Conservation (phyloP, 2,329 filamentous ascomycete genomes). For the Beauveria asiatica region DNA sequence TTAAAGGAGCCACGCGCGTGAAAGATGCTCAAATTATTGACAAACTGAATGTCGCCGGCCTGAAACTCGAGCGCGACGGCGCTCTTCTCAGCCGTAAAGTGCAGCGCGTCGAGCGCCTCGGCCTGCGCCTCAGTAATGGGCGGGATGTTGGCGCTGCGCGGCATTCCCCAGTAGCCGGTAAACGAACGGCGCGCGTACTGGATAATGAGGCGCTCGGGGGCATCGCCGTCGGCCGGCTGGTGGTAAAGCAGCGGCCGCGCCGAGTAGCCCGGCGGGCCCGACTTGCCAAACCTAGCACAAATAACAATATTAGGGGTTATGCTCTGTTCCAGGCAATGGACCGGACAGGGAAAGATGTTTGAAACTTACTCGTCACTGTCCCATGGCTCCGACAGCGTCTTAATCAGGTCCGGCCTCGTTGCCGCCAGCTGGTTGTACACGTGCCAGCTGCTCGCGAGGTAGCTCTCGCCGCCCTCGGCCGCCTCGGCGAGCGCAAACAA, state of each 20-base stretch:
- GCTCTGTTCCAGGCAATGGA: too few relatives aligned
- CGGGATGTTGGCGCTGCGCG: slow-evolving; percentile 45
- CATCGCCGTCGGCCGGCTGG: slow-evolving; percentile 35
- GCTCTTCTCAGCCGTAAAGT: slow-evolving; percentile 39
- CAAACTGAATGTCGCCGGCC: slow-evolving; percentile 45
- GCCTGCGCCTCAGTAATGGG: slow-evolving; percentile 45
- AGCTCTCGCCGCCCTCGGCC: slow-evolving; percentile 46
- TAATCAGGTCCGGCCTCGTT: slow-evolving; percentile 50
- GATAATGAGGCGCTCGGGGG: slow-evolving; percentile 46
- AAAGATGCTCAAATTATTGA: slow-evolving; percentile 47
- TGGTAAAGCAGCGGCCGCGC: slow-evolving; percentile 47
- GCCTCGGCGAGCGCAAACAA: slow-evolving; percentile 47
- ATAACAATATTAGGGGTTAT: neutral
- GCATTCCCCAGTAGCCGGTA: slow-evolving; percentile 47
- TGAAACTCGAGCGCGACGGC: slow-evolving; percentile 37
- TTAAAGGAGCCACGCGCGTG: slow-evolving; percentile 43
- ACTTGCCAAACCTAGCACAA: slow-evolving; percentile 40
- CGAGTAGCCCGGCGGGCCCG: slow-evolving; percentile 32
- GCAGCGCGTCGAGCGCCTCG: slow-evolving; percentile 43
- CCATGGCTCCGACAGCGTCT: slow-evolving; percentile 45
- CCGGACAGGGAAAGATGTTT: too few relatives aligned
- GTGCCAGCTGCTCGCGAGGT: slow-evolving; percentile 47
- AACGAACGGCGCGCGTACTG: slow-evolving; percentile 54
- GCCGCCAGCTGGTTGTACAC: slow-evolving; percentile 56
- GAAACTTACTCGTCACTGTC: slow-evolving; percentile 31